Conservation (phyloP, 306 rosid species). For the Canavalia gladiata region DNA sequence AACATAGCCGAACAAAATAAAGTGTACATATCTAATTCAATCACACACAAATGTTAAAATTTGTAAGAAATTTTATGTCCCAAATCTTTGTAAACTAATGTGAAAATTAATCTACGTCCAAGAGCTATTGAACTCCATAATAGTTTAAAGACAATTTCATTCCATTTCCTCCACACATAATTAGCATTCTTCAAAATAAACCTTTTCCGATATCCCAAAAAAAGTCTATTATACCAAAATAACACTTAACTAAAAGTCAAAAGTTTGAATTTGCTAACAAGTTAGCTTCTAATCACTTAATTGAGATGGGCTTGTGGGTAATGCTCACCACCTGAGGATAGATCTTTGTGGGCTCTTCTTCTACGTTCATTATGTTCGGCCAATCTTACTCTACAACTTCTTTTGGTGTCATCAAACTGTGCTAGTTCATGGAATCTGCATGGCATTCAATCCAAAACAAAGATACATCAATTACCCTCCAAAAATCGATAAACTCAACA, state of each 20-base stretch:
- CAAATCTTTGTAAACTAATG: not conserved
- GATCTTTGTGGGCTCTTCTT: conserved; percentile 23
- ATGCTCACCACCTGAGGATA: not conserved
- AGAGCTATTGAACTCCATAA: not conserved
- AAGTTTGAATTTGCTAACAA: not conserved
- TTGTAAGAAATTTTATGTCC: not conserved
- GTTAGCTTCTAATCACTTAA: not conserved
- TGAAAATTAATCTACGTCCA: not conserved
- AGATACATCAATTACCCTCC: not conserved
- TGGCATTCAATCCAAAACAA: not conserved
- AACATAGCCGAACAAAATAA: too few relatives aligned
- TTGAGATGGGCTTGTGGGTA: not conserved
- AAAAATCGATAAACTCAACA: not conserved
- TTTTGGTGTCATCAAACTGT: conserved; percentile 44
- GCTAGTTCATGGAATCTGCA: conserved; percentile 50
- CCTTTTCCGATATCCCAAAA: not conserved
- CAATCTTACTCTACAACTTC: conserved; percentile 50
- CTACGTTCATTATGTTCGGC: conserved; percentile 48
- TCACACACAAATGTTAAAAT: not conserved
- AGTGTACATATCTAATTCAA: not conserved
- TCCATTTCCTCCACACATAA: not conserved
- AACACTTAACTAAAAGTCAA: not conserved
- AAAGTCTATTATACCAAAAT: not conserved
- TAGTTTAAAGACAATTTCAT: not conserved
- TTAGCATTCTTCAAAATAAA: too few relatives aligned